Conservation (phyloP, 2,329 filamentous ascomycete species). For the Whalleya microplaca region DNA sequence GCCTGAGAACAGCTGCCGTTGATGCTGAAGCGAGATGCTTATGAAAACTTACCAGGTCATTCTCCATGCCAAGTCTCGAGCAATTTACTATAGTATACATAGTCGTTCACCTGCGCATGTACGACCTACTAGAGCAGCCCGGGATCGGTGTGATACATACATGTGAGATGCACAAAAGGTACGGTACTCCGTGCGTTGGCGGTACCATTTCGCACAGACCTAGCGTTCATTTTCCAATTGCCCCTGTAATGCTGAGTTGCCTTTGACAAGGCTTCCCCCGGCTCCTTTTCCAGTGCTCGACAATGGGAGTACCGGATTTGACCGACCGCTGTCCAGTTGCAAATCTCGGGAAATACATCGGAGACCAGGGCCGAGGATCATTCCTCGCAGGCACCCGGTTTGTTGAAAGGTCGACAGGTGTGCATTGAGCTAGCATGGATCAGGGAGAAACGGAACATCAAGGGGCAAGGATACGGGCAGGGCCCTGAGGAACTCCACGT, state of each 20-base stretch:
- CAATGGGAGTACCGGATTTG: conserved; percentile 21
- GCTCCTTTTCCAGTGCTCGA: conserved; percentile 11
- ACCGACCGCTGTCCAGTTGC: conserved; percentile 11
- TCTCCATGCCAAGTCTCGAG: conserved; percentile 27
- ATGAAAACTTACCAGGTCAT: conserved; percentile 28
- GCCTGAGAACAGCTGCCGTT: conserved; percentile 30
- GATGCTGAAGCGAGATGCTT: conserved; percentile 30
- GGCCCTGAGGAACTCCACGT: conserved; percentile 25
- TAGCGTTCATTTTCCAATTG: conserved; percentile 10
- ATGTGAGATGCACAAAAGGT: conserved; percentile 4
- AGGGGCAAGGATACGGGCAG: conserved; percentile 10
- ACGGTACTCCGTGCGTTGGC: conserved; percentile 5
- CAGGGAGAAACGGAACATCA: conserved; percentile 11
- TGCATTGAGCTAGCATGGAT: conserved; percentile 17
- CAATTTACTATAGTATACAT: too few species aligned
- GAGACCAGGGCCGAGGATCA: conserved; percentile 25
- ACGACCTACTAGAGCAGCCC: conserved; percentile 12
- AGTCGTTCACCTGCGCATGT: conserved; percentile 14
- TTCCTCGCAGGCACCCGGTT: conserved; percentile 19
- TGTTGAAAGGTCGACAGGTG: conserved; percentile 14
- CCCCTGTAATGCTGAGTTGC: conserved; percentile 3
- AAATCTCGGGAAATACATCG: conserved; percentile 33
- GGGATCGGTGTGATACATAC: conserved; percentile 17
- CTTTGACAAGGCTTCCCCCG: conserved; percentile 6
- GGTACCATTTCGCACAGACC: conserved; percentile 11